Conservation (phyloP, 768 basidiomycete genomes). For the Russula dissimulans region DNA sequence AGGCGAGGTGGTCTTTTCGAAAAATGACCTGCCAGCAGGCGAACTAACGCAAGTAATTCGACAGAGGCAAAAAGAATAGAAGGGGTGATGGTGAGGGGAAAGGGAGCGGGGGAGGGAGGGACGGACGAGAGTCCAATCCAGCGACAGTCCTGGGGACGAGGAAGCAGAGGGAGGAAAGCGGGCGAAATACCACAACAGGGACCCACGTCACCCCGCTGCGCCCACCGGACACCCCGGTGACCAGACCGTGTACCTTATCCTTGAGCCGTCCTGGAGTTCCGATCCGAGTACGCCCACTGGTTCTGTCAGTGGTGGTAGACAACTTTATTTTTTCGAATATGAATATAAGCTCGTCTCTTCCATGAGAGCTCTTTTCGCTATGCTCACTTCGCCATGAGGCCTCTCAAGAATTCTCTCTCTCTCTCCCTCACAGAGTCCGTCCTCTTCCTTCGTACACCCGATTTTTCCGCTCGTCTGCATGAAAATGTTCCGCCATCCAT, state of each 20-base stretch:
- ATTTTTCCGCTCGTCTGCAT: constrained; percentile 27
- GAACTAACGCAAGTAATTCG: constrained; percentile 21
- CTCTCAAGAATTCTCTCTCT: constrained; percentile 26
- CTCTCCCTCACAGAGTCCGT: constrained; percentile 47
- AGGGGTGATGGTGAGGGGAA: neutral
- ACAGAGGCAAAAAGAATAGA: constrained; percentile 7
- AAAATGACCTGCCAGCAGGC: constrained; percentile 23
- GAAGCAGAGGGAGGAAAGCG: neutral
- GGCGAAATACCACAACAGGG: neutral
- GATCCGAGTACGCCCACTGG: neutral
- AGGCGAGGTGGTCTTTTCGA: constrained; percentile 20
- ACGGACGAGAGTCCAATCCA: constrained; percentile 21
- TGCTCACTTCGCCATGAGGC: too few species aligned
- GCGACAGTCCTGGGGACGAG: constrained; percentile 18
- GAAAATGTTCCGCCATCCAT: constrained; percentile 41
- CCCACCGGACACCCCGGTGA: too few species aligned
- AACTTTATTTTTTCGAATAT: too few species aligned
- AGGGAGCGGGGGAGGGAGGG: constrained; percentile 2
- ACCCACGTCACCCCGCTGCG: neutral
- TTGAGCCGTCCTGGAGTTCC: too few species aligned
- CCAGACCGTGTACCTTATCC: too few species aligned
- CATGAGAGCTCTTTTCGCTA: too few species aligned
- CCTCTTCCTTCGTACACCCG: constrained; percentile 40
- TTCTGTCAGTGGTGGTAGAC: too few species aligned
- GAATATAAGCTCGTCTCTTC: neutral